phyloP scores from a whole-genome alignment of 768 basidiomycete genomes.

The Suillus decipiens region DNA sequence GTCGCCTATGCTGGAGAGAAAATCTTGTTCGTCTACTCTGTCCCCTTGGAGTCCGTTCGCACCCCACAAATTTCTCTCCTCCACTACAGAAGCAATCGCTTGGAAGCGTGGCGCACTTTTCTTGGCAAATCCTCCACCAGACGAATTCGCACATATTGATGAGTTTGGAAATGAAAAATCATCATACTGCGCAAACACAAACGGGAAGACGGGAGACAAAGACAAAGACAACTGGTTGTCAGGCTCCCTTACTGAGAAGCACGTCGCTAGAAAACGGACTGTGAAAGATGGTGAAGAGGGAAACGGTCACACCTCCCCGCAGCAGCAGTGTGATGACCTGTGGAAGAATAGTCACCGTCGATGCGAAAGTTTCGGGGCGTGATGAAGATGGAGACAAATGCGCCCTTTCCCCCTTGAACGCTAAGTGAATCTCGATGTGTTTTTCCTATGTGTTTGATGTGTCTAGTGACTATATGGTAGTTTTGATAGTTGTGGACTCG shows the following conservation, averaged over 20 bases:
- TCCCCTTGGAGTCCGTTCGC: conserved; percentile 3
- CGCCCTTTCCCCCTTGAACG: not conserved
- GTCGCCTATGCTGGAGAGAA: not conserved
- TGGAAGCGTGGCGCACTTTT: conserved; percentile 20
- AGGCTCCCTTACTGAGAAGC: not conserved
- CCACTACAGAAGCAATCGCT: conserved; percentile 2
- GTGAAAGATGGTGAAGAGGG: not conserved
- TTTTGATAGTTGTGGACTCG: not conserved
- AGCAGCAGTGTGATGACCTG: not conserved
- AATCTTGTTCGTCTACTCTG: not conserved
- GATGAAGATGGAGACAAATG: not conserved
- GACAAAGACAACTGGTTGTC: not conserved
- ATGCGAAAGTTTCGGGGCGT: not conserved
- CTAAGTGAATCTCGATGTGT: not conserved
- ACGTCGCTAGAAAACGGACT: not conserved
- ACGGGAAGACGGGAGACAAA: too few relatives aligned
- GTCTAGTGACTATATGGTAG: not conserved
- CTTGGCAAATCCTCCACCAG: conserved; percentile 15
- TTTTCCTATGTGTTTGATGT: not conserved
- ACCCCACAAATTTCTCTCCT: not conserved
- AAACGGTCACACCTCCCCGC: not conserved
- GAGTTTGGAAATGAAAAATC: conserved; percentile 14
- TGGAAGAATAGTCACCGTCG: not conserved
- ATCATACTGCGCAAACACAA: not conserved
- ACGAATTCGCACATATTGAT: conserved; percentile 10